Evolutionary conservation across 2,329 filamentous ascomycete species (phyloP).

Genomic region (Fusarium nurragi): DNA sequence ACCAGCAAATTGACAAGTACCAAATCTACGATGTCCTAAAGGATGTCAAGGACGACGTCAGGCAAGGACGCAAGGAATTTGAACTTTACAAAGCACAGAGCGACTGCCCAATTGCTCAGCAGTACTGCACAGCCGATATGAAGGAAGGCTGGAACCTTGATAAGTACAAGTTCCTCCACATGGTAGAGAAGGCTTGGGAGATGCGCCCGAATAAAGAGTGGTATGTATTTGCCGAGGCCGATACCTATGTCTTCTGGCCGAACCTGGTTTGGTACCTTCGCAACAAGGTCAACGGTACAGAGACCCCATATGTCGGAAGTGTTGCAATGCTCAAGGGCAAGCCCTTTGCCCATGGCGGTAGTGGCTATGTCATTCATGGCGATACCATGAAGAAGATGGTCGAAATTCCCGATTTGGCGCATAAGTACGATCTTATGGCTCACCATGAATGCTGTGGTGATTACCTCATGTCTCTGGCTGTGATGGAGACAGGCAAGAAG

Average conservation of each 20-base stretch:
- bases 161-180: constrained; percentile 70
- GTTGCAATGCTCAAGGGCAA: constrained; percentile 56
- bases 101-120: constrained; percentile 58
- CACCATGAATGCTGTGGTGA: constrained; percentile 62
- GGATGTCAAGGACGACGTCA: constrained; percentile 49
- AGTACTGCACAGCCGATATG: constrained; percentile 52
- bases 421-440: constrained; percentile 58
- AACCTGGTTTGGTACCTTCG: constrained; percentile 62
- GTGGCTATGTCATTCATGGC: constrained; percentile 65
- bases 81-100: constrained; percentile 57
- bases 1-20: constrained; percentile 60
- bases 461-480: constrained; percentile 58
- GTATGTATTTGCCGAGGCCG: constrained; percentile 69
- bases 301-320: constrained; percentile 62
- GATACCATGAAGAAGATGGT: constrained; percentile 61
- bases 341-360: constrained; percentile 66
- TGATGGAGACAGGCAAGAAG: constrained; percentile 56
- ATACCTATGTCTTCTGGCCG: constrained; percentile 66
- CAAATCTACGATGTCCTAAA: constrained; percentile 55
- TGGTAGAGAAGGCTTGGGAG: constrained; percentile 64
- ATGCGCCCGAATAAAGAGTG: constrained; percentile 63
- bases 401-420: constrained; percentile 54
- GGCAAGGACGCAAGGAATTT: constrained; percentile 55
- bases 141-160: constrained; percentile 62
- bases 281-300: constrained; percentile 53